Base-by-base conservation (phyloP, 805 yeast genomes). In the Monosporozyma siamensis region DNA sequence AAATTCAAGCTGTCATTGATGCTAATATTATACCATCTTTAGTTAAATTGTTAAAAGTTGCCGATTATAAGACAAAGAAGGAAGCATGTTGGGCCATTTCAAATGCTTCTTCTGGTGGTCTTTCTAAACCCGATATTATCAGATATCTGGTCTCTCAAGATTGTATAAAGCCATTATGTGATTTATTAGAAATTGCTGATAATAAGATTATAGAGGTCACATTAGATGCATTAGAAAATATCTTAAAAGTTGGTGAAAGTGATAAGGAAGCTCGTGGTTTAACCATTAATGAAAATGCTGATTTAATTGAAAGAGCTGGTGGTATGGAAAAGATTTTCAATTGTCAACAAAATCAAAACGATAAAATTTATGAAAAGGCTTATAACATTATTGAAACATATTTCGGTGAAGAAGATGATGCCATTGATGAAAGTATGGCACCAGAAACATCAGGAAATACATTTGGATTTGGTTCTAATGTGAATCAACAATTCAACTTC, bases 51-150 rank as follows among this genome's bases (percentile, higher is more conserved):
- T 73, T 92, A 63, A 75, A 78, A 56, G 73, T 77, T 44, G 96
- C 92, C 48, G 97, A 90, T 59, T 89, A 88, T 71, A 89, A 88
- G 71, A 90, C 97, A 27, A 85, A 85, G 64, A 92, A 90, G 66
- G 98, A 92, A 70, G 98, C 98, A 3, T 90, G 97, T 72, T 92
- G 98, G 98, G 97, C 97, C 27, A 83, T 92, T 52, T 88, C 97
- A 23, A 92, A 92, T 63, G 97, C 98, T 30, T 85, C 96, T 14
- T 84, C 96, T 8, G 97, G 97, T 54, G 97, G 97, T 18, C 72
- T 88, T 54, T 71, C 81, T 34, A 82, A 79, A 63, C 97, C 97
- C 6, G 95, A 87, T 47, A 95, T 89, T 63, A 89, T 92, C 55
- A 77, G 90, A 58, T 92, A 88, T 66, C 75, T 92, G 52, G 98